phyloP scores from a whole-genome alignment of 768 basidiomycete species.

The Nevesoporus exiguus region DNA sequence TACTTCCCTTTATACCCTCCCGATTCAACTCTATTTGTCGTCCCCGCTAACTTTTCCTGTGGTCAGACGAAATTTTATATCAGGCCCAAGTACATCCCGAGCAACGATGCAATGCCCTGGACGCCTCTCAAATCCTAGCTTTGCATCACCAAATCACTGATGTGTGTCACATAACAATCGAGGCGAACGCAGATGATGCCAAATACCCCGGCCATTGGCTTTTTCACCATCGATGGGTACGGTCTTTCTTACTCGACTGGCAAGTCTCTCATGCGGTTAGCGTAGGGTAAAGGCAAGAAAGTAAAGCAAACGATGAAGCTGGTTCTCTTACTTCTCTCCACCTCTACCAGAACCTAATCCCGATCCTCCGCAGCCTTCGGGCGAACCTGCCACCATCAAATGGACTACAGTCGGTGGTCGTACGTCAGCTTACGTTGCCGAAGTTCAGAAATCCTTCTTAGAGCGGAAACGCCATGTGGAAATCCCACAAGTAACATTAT shows the following conservation, averaged over 20 bases:
- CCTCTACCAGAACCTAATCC: constrained; percentile 2
- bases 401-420: constrained; percentile 76
- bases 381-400: constrained; percentile 65
- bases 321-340: constrained; percentile 30
- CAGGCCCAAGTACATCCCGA: constrained; percentile 73
- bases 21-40: not conserved
- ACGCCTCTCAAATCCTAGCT: constrained; percentile 43
- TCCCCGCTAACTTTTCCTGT: not conserved
- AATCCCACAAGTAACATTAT: not conserved
- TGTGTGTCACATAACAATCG: constrained; percentile 60
- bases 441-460: constrained; percentile 48
- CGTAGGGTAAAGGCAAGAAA: constrained; percentile 60
- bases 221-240: constrained; percentile 67
- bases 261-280: constrained; percentile 12
- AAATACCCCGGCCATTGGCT: constrained; percentile 69
- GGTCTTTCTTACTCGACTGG: not conserved
- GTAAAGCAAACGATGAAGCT: constrained; percentile 44
- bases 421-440: constrained; percentile 67
- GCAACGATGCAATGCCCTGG: constrained; percentile 55
- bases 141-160: constrained; percentile 52
- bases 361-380: constrained; percentile 51
- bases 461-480: not conserved
- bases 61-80: constrained; percentile 67
- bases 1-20: not conserved
- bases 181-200: constrained; percentile 63